Conservation (phyloP, 1,139 yeast genomes). For the Sugiyamaella xylanicola region DNA sequence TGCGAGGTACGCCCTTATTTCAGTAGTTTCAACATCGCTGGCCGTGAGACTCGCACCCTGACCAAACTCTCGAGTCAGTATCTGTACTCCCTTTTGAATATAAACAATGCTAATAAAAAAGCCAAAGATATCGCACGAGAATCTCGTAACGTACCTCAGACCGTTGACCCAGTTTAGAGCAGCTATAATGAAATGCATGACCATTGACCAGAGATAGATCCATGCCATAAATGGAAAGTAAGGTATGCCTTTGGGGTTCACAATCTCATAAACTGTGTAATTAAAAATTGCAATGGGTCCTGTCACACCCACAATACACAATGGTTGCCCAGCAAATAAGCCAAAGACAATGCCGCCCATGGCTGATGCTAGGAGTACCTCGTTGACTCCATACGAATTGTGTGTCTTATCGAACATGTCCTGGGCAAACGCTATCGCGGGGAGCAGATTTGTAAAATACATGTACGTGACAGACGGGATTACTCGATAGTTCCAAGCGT, state of each 20-base stretch:
- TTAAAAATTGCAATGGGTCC: conserved; percentile 89
- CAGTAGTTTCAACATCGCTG: conserved; percentile 23
- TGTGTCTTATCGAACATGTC: conserved; percentile 91
- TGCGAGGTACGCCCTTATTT: conserved; percentile 61
- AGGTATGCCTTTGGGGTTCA: conserved; percentile 63
- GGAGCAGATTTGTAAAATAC: conserved; percentile 84
- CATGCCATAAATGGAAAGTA: conserved; percentile 95
- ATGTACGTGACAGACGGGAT: conserved; percentile 81
- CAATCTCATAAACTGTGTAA: conserved; percentile 83
- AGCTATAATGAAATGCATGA: conserved; percentile 75
- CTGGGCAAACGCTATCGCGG: conserved; percentile 95
- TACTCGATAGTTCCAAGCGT: conserved; percentile 85
- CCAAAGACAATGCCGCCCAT: conserved; percentile 91
- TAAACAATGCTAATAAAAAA: conserved; percentile 88
- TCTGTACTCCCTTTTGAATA: conserved; percentile 86
- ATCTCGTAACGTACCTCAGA: conserved; percentile 72
- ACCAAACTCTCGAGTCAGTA: conserved; percentile 68
- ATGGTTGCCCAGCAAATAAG: conserved; percentile 80
- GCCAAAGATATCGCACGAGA: conserved; percentile 93
- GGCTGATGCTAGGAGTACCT: conserved; percentile 79
- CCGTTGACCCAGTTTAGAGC: conserved; percentile 68
- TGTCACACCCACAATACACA: conserved; percentile 96
- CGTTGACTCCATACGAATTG: conserved; percentile 88
- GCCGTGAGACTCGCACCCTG: conserved; percentile 30
- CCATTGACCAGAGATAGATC: conserved; percentile 91